These are phyloP conservation scores for Colletotrichum musicola DNA, from an alignment of 2,329 filamentous ascomycete genomes.

Conservation along the genomic window DNA sequence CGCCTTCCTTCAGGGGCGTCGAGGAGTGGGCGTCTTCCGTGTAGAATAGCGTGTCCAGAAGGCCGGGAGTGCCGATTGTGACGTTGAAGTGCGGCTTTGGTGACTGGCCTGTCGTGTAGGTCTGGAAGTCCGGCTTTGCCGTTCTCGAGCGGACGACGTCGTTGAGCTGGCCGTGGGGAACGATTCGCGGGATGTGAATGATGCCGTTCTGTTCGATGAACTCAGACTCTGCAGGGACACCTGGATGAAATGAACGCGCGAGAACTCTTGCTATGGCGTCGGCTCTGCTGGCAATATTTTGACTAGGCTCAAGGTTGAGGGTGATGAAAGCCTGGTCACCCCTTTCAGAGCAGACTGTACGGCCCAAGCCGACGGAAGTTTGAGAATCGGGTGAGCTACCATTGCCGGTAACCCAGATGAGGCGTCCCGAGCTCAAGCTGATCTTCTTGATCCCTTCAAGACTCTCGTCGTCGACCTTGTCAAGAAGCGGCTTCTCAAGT, in stretches of 20 bases:
- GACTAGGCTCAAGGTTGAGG: not conserved
- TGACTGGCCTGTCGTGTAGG: conserved; percentile 8
- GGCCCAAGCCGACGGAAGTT: not conserved
- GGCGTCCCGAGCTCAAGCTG: not conserved
- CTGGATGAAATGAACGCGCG: not conserved
- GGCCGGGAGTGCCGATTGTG: conserved; percentile 20
- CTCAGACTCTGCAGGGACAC: not conserved
- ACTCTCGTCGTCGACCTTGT: not conserved
- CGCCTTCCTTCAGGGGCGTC: conserved; percentile 27
- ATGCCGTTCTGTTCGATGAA: conserved; percentile 1
- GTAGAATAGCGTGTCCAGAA: conserved; percentile 23
- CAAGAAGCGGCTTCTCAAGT: not conserved
- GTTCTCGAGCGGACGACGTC: conserved; percentile 45
- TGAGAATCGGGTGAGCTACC: not conserved
- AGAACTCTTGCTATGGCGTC: not conserved
- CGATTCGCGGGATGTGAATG: conserved; percentile 42
- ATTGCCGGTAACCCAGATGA: not conserved
- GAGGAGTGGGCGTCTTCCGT: not conserved
- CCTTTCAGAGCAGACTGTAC: conserved; percentile 18
- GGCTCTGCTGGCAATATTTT: not conserved
- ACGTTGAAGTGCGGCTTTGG: conserved; percentile 13
- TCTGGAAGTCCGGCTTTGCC: conserved; percentile 42
- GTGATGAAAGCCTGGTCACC: conserved; percentile 4
- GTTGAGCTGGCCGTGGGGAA: conserved; percentile 44
- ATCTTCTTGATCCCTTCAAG: not conserved